Percentiles rank a stretch among this genome's conserved stretches.
These are phyloP conservation scores for Salvia hispanica DNA, from an alignment of 257 asterid species.

Conservation along the genomic window DNA sequence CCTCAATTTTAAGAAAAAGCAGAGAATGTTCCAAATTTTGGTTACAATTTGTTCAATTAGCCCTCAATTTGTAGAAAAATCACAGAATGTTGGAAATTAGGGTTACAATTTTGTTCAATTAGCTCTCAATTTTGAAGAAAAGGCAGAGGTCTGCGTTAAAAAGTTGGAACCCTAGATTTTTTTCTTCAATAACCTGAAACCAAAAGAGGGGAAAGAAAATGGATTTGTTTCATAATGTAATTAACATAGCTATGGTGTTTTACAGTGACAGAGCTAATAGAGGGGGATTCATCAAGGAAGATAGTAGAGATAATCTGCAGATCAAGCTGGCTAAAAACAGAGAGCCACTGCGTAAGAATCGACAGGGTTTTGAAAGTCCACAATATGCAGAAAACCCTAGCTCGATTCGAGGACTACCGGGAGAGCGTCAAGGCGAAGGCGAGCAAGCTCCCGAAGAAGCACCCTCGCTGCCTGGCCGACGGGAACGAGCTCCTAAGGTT, in stretches of 20 bases:
- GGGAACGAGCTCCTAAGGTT: slow-evolving; percentile 88
- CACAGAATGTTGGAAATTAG: too few relatives aligned
- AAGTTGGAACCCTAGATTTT: too few relatives aligned
- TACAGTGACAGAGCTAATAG: slow-evolving; percentile 77
- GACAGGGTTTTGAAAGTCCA: slow-evolving; percentile 77
- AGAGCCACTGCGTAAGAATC: slow-evolving; percentile 56
- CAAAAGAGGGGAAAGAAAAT: too few relatives aligned
- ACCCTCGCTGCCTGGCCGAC: slow-evolving; percentile 87
- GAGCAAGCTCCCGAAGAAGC: slow-evolving; percentile 74
- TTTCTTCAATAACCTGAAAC: too few relatives aligned
- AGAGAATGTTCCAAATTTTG: too few relatives aligned
- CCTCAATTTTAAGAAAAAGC: too few relatives aligned
- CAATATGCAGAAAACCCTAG: slow-evolving; percentile 67
- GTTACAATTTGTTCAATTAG: too few relatives aligned
- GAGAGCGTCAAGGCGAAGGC: slow-evolving; percentile 74
- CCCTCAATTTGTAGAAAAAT: too few relatives aligned
- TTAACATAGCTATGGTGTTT: not conserved
- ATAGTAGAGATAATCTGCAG: slow-evolving; percentile 85
- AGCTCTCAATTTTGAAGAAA: too few relatives aligned
- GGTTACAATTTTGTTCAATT: too few relatives aligned
- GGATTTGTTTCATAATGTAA: not conserved
- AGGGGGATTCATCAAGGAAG: slow-evolving; percentile 87
- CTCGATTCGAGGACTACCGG: slow-evolving; percentile 77
- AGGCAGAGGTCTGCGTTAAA: too few relatives aligned
- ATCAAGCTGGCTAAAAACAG: slow-evolving; percentile 66